Conservation (phyloP, 768 basidiomycete genomes). For the Russula dissimulans region DNA sequence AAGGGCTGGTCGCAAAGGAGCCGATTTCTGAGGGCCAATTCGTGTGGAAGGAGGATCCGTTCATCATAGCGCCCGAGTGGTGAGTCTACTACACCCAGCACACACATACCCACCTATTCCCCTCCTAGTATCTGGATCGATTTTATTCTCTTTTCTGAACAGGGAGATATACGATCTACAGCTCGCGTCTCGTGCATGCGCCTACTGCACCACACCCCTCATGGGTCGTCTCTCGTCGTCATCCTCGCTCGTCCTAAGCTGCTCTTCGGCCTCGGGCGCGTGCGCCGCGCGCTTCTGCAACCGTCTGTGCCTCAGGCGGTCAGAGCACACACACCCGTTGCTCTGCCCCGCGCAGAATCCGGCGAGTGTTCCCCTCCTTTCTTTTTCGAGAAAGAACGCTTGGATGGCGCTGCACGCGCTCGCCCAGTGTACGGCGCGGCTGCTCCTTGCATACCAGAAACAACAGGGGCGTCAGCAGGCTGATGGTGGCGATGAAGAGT, state of each 20-base stretch:
- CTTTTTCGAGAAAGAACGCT: conserved; percentile 46
- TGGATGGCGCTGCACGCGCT: conserved; percentile 78
- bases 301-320: conserved; percentile 62
- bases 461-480: conserved; percentile 23
- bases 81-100: conserved; percentile 27
- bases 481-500: conserved; percentile 27
- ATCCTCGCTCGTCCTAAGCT: conserved; percentile 11
- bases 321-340: conserved; percentile 55
- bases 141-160: neutral
- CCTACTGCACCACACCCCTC: conserved; percentile 63
- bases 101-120: neutral
- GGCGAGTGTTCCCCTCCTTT: conserved; percentile 48
- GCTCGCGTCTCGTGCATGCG: conserved; percentile 49
- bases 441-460: conserved; percentile 42
- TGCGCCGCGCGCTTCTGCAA: conserved; percentile 74
- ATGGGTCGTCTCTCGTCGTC: conserved; percentile 34
- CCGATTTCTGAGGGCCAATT: conserved; percentile 61
- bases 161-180: conserved; percentile 79
- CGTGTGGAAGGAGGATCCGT: conserved; percentile 83
- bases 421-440: conserved; percentile 51
- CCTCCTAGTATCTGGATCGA: too few relatives aligned
- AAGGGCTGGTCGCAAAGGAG: conserved; percentile 69
- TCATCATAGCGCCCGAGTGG: conserved; percentile 75
- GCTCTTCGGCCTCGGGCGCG: neutral
- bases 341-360: conserved; percentile 74